Evolutionary conservation across 2,329 filamentous ascomycete genomes (phyloP).

Genomic region (Colletotrichum brevisporum): DNA sequence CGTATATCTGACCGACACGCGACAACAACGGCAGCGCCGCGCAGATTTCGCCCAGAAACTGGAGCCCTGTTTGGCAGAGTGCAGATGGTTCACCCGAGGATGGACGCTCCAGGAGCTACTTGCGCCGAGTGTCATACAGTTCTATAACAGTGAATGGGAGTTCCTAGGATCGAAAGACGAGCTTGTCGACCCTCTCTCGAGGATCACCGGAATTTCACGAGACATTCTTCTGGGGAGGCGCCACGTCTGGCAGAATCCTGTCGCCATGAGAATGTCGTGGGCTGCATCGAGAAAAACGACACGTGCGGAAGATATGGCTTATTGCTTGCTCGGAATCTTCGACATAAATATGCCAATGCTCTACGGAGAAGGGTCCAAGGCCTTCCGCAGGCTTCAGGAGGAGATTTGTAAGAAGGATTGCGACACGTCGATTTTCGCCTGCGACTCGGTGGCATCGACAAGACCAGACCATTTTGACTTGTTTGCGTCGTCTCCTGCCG

Average conservation of each 20-base stretch:
- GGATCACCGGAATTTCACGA: constrained; percentile 4
- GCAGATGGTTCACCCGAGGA: constrained; percentile 56
- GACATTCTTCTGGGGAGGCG: not conserved
- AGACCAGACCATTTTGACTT: not conserved
- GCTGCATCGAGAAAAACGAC: constrained; percentile 43
- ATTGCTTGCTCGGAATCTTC: constrained; percentile 47
- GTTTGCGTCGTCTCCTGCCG: constrained; percentile 3
- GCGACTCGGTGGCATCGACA: not conserved
- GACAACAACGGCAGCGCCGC: too few species aligned
- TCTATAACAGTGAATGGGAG: constrained; percentile 49
- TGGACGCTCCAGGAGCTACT: constrained; percentile 79
- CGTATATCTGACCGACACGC: constrained; percentile 41
- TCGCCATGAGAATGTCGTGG: constrained; percentile 48
- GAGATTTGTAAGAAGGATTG: constrained; percentile 12
- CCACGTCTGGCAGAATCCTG: not conserved
- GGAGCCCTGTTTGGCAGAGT: not conserved
- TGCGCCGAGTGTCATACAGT: constrained; percentile 52
- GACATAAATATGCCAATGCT: constrained; percentile 46
- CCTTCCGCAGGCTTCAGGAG: constrained; percentile 43
- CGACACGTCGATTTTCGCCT: constrained; percentile 3
- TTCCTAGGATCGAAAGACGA: constrained; percentile 44
- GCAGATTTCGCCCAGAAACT: too few species aligned
- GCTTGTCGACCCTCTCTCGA: constrained; percentile 9
- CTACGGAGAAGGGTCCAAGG: constrained; percentile 46
- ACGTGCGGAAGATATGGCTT: constrained; percentile 44